Evolutionary conservation across 2,329 filamentous ascomycete species (phyloP), one percentile per base, ranked within the genome.

Genomic region (Colletotrichum salicis): DNA sequence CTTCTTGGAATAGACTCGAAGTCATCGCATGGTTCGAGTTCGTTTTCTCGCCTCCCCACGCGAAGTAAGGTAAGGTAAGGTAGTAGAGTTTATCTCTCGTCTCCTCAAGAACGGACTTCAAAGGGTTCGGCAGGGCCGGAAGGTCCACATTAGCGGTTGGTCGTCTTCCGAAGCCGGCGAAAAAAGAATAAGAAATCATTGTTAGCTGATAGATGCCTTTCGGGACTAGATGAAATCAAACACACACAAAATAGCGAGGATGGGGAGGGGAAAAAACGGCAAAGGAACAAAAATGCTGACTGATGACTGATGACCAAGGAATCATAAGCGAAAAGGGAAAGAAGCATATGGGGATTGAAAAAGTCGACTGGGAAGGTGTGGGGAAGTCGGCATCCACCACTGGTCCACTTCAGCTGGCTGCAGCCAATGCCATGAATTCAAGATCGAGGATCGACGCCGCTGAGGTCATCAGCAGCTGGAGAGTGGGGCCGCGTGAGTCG

Each of bases 361-460:
- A 55, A 57, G 31, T 35, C 24, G 37, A 57, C 31, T 41, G 10
- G 64, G 27, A 70, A 62, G 52, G n/a, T 58, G 64, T 63, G 68
- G 68, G 68, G 68, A 68, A 71, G 52, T 11, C 15, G 41, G 41
- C 31, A 27, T n/a, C 22, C 29, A 31, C 31, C 22, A 15, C 13
- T n/a, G n/a, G n/a, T n/a, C n/a, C n/a, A n/a, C n/a, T n/a, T n/a
- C 45, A 13, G 22, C 35, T 55, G 10, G n/a, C 37, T 5, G 22
- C 24, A 27, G 29, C 58, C 41, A 48, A 48, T 45, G 31, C 55
- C 15, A 61, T 51, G 67, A 19, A 41, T 41, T 15, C 37, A 41
- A 41, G 37, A 55, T 59, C 65, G 35, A n/a, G 33, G 59, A 71
- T 69, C 64, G 59, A 69, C 69, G 69, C 69, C 69, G 33, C 69